Conservation (phyloP, 2,329 filamentous ascomycete genomes). For the Fusarium musae region DNA sequence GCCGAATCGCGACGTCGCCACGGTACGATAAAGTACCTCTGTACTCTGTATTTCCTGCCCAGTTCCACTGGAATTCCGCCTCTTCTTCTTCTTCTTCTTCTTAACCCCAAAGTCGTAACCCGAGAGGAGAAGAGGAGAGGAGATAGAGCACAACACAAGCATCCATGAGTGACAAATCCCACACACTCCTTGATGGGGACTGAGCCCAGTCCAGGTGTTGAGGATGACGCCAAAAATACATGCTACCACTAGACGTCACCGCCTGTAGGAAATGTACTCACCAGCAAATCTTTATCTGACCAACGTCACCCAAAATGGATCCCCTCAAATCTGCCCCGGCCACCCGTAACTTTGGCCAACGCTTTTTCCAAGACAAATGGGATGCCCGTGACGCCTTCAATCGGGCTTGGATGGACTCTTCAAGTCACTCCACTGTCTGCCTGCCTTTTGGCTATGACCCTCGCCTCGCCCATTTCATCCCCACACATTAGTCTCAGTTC, state of each 20-base stretch:
- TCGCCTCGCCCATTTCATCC: conserved; percentile 13
- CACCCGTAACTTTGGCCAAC: conserved; percentile 35
- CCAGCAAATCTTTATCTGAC: conserved; percentile 19
- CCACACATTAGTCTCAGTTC: conserved; percentile 9
- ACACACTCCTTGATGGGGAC: conserved; percentile 23
- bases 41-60: conserved; percentile 11
- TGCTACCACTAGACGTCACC: conserved; percentile 13
- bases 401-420: conserved; percentile 24
- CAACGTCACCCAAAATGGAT: conserved; percentile 37
- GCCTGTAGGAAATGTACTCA: conserved; percentile 22
- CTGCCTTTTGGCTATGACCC: conserved; percentile 23
- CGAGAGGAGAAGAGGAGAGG: conserved; percentile 6
- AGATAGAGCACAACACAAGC: not conserved
- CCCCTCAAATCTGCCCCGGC: conserved; percentile 24
- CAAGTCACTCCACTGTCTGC: conserved; percentile 36
- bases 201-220: conserved; percentile 9
- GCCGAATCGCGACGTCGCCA: conserved; percentile 31
- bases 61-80: conserved; percentile 32
- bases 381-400: conserved; percentile 38
- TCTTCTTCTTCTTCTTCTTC: conserved; percentile 20
- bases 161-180: conserved; percentile 30
- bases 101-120: conserved; percentile 34
- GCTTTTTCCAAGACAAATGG: conserved; percentile 32
- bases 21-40: conserved; percentile 3
- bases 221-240: conserved; percentile 30